These are phyloP conservation scores for Porphyra umbilicalis DNA, from an alignment of 31 red algal genomes.

Conservation along the genomic window DNA sequence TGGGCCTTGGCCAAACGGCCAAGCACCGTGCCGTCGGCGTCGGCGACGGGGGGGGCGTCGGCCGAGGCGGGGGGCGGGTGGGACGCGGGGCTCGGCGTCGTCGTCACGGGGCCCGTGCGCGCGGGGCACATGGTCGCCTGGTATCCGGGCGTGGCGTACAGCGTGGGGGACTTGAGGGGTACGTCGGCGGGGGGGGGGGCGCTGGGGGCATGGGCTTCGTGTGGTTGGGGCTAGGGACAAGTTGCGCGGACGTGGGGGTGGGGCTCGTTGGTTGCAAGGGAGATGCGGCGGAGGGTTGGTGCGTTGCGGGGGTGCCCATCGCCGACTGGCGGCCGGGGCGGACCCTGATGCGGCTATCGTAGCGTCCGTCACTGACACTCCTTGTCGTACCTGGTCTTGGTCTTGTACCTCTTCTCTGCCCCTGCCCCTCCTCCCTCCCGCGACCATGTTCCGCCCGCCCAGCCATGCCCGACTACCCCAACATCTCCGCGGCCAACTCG, in stretches of 20 bases:
- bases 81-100: background rate
- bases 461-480: slow-evolving; percentile 15
- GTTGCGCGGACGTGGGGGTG: no score
- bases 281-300: no score
- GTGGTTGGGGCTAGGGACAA: no score
- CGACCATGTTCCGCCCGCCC: no score
- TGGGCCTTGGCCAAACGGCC: background rate
- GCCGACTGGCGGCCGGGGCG: no score
- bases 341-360: no score
- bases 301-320: no score
- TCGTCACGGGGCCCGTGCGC: background rate
- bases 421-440: background rate
- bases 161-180: background rate
- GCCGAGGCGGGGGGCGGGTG: background rate
- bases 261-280: no score
- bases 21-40: background rate
- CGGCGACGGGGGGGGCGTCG: background rate
- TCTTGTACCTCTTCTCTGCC: no score
- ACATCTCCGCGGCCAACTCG: slow-evolving; percentile 4
- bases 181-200: background rate
- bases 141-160: background rate
- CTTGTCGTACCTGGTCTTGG: no score
- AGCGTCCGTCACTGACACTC: no score
- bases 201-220: no score
- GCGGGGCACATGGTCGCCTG: background rate